Conservation (phyloP, 129 eudicot genomes). For the Lonicera japonica region DNA sequence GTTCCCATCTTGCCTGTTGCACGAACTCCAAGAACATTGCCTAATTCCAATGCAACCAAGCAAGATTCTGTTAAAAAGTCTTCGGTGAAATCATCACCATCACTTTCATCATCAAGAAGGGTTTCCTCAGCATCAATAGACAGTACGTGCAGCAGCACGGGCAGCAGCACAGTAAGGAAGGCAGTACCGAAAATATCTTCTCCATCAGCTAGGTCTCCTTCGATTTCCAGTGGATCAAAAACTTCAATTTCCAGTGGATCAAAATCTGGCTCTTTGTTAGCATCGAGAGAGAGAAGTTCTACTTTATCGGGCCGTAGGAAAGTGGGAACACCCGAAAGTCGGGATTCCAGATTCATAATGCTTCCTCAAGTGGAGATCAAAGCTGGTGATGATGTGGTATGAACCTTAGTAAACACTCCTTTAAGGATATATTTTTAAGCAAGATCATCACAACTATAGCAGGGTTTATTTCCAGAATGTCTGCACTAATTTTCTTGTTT, state of each 20-base stretch:
- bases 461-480: no score
- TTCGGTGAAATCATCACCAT: constrained; percentile 33
- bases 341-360: constrained; percentile 79
- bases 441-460: no score
- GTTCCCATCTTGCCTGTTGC: constrained; percentile 50
- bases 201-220: constrained; percentile 49
- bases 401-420: constrained; percentile 4
- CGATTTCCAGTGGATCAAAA: constrained; percentile 55
- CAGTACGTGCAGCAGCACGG: constrained; percentile 50
- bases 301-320: constrained; percentile 55
- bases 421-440: background rate
- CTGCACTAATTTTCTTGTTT: no score
- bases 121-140: constrained; percentile 54
- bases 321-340: constrained; percentile 50
- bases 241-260: constrained; percentile 51
- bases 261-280: constrained; percentile 38
- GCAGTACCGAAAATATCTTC: constrained; percentile 48
- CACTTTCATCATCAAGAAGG: constrained; percentile 50
- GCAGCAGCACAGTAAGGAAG: constrained; percentile 27
- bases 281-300: constrained; percentile 52
- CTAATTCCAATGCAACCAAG: constrained; percentile 40
- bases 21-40: constrained; percentile 39
- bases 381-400: constrained; percentile 96
- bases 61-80: constrained; percentile 27
- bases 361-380: constrained; percentile 92